Base-by-base conservation (phyloP, 768 basidiomycete species). In the Dictyophora rubrovolvata region DNA sequence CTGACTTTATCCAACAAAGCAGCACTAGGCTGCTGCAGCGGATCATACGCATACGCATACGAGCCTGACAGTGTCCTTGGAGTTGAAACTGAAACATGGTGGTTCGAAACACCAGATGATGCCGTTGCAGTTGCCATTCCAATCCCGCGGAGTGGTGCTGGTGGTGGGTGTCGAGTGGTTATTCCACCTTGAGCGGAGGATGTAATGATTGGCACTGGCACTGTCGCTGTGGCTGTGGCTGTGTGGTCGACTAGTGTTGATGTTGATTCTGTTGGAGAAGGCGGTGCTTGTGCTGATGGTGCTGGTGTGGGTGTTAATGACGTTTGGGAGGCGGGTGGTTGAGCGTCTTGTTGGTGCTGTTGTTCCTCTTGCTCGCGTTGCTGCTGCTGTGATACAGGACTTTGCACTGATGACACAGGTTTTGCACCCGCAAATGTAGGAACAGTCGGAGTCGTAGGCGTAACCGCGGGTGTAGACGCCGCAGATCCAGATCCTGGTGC, bases 1-100 rank as follows among this genome's bases (percentile, higher is more conserved):
- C 92, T 76, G 1, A 96, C 91, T 74, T 92, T 92, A 66, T 89
- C 87, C 64, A 93, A 72, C 62, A 97, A 68, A 17, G 91, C 89
- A 10, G 84, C 82, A 63, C 87, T 89, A 5, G 86, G 87, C 21
- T 56, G 35, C n/a, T 56, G 56, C 0, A 1, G 66, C 52, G 1
- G 68, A 21, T 46, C 23, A 21, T 33, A 46, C 47, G 51, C 23
- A 21, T 33, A 46, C 47, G 51, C 6, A 47, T n/a, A 20, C 50
- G 42, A 22, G 48, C 42, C 36, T 35, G 48, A 36, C 10, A 46
- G 10, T 50, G 53, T 34, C 22, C 28, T 2, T 21, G 42, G 54
- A 36, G 42, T 52, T 16, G 46, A 66, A 51, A 7, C 22, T 51
- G 49, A 35, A 36, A 34, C 18, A 53, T 5, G 37, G 51, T n/a